Conservation (phyloP, 371 early-diverging fungal species). For the Haplosporangium sp. region DNA sequence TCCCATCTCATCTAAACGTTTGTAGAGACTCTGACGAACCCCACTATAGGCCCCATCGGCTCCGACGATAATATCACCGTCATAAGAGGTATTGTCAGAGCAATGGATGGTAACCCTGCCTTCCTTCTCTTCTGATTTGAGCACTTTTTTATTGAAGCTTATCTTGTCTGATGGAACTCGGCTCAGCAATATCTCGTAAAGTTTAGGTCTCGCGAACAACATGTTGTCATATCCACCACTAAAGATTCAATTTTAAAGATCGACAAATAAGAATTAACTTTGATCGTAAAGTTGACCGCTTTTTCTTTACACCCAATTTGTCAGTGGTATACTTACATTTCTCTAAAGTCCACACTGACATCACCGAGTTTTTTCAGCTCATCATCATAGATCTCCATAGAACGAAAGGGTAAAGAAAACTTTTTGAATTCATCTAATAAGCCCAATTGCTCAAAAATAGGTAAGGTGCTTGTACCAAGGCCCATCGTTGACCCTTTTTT, state of each 20-base stretch:
- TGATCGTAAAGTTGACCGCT: not conserved
- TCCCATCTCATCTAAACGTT: slow-evolving; percentile 7
- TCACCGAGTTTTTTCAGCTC: too few relatives aligned
- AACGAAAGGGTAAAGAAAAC: too few relatives aligned
- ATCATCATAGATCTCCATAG: too few relatives aligned
- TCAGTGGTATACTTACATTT: not conserved
- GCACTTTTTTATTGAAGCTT: slow-evolving; percentile 15
- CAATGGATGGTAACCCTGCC: slow-evolving; percentile 10
- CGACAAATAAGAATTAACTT: too few relatives aligned
- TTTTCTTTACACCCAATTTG: not conserved
- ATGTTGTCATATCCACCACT: not conserved
- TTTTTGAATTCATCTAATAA: too few relatives aligned
- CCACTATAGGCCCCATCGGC: slow-evolving; percentile 30
- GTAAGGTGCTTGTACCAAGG: too few relatives aligned
- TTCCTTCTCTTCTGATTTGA: slow-evolving; percentile 8
- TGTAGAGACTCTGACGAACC: slow-evolving; percentile 24
- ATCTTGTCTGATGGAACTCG: slow-evolving; percentile 19
- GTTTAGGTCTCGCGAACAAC: slow-evolving; percentile 11
- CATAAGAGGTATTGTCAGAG: slow-evolving; percentile 14
- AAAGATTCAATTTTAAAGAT: too few relatives aligned
- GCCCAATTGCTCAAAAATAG: too few relatives aligned
- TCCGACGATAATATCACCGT: slow-evolving; percentile 26
- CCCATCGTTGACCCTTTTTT: too few relatives aligned
- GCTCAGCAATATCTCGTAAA: slow-evolving; percentile 10
- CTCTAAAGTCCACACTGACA: too few relatives aligned